Conservation (phyloP, 1,284 basidiomycete genomes). For the Stygiomarasmius scandens region DNA sequence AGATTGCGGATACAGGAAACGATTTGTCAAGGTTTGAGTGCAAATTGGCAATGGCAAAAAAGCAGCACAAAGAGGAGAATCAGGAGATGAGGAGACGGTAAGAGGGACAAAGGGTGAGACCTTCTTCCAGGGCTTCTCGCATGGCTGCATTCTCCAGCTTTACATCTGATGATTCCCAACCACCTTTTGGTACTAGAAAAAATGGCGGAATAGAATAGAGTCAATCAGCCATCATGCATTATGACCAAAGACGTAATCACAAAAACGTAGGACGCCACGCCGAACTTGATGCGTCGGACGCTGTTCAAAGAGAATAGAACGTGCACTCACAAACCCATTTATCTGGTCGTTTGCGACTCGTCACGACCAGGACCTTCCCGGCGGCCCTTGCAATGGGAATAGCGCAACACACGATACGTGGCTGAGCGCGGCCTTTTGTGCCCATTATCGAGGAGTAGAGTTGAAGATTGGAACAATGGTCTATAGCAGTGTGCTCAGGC, state of each 20-base stretch:
- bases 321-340: conserved; percentile 80
- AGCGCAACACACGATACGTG: conserved; percentile 84
- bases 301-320: conserved; percentile 16
- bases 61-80: conserved; percentile 42
- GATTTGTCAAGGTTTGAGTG: too few relatives aligned
- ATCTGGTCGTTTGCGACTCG: conserved; percentile 77
- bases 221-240: background rate
- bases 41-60: conserved; percentile 26
- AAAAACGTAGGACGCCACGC: background rate
- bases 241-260: conserved; percentile 7
- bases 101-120: conserved; percentile 83
- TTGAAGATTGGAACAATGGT: background rate
- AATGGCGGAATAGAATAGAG: conserved; percentile 10
- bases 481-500: background rate
- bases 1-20: conserved; percentile 1
- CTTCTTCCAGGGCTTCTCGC: conserved; percentile 89
- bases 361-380: conserved; percentile 77
- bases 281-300: conserved; percentile 1
- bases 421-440: conserved; percentile 74
- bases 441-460: conserved; percentile 50
- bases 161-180: conserved; percentile 80
- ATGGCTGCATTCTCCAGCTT: conserved; percentile 81
- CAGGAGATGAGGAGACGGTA: conserved; percentile 71
- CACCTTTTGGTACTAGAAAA: conserved; percentile 77
- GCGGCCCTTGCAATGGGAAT: conserved; percentile 74